phyloP scores from a whole-genome alignment of 2,329 filamentous ascomycete species.

The Blastomyces gilchristii region DNA sequence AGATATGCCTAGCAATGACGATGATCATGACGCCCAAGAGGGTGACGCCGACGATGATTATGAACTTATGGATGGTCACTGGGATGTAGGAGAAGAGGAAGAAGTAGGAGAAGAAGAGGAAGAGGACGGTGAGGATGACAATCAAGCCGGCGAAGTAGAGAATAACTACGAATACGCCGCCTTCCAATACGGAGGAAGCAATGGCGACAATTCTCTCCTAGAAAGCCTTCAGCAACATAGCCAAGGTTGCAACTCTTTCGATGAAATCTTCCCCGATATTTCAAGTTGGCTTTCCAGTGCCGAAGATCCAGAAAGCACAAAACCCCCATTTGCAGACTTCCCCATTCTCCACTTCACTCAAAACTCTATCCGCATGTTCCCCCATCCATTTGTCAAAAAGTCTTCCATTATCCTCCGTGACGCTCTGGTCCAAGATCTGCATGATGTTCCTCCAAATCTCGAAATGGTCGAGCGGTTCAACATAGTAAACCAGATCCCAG shows the following conservation, averaged over 20 bases:
- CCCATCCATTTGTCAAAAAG: constrained; percentile 24
- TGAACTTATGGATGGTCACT: not conserved
- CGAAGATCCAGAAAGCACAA: constrained; percentile 12
- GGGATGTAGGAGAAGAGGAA: constrained; percentile 1
- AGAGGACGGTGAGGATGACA: constrained; percentile 13
- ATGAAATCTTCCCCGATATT: constrained; percentile 3
- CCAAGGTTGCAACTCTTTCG: not conserved
- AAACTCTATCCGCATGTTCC: constrained; percentile 29
- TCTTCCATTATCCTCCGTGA: constrained; percentile 25
- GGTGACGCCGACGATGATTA: constrained; percentile 10
- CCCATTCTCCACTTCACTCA: constrained; percentile 36
- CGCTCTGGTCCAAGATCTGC: constrained; percentile 24
- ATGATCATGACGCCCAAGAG: constrained; percentile 12
- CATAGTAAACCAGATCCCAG: constrained; percentile 48
- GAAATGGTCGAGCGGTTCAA: constrained; percentile 43
- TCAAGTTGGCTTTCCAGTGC: not conserved
- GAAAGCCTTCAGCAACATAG: constrained; percentile 4
- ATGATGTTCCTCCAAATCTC: constrained; percentile 18
- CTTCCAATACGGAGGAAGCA: constrained; percentile 4
- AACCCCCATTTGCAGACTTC: constrained; percentile 22
- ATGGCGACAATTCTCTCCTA: constrained; percentile 3
- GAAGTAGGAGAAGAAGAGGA: constrained; percentile 7
- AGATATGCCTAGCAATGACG: not conserved
- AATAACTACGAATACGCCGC: constrained; percentile 14
- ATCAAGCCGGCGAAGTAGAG: constrained; percentile 8